These are phyloP conservation scores for Fragilaria radians DNA, from an alignment of 108 stramenopile species.

Conservation along the genomic window DNA sequence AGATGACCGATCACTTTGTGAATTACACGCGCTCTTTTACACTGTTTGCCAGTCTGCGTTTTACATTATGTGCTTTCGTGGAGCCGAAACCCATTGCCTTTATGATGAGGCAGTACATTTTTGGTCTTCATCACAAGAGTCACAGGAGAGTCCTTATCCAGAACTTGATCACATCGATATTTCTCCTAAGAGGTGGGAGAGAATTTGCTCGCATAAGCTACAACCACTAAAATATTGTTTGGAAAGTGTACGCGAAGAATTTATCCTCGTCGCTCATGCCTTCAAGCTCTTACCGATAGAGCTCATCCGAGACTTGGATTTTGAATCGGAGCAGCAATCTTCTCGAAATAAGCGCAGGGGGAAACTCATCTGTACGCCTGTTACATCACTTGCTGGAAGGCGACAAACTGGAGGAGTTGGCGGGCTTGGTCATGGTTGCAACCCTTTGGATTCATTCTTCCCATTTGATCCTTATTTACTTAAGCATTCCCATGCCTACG, in stretches of 20 bases:
- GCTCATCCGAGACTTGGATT: conserved; percentile 4
- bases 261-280: conserved; percentile 72
- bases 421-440: conserved; percentile 81
- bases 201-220: conserved; percentile 52
- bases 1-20: conserved; percentile 48
- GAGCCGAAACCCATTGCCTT: conserved; percentile 57
- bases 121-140: conserved; percentile 1
- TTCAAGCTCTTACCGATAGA: conserved; percentile 28
- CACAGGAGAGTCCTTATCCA: conserved; percentile 1
- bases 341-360: conserved; percentile 12
- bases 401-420: conserved; percentile 79
- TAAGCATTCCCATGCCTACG: conserved; percentile 58
- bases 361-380: conserved; percentile 54
- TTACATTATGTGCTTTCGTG: conserved; percentile 97
- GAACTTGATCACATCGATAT: conserved; percentile 5
- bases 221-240: conserved; percentile 89
- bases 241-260: conserved; percentile 90
- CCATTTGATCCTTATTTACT: conserved; percentile 96
- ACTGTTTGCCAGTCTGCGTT: conserved; percentile 94
- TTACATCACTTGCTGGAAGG: conserved; percentile 48
- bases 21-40: conserved; percentile 85
- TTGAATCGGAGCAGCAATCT: not conserved
- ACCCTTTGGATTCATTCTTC: conserved; percentile 94
- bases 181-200: conserved; percentile 55
- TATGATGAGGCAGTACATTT: conserved; percentile 35